Evolutionary conservation across 1,139 yeast genomes (phyloP).

Genomic region (Candida sp.): DNA sequence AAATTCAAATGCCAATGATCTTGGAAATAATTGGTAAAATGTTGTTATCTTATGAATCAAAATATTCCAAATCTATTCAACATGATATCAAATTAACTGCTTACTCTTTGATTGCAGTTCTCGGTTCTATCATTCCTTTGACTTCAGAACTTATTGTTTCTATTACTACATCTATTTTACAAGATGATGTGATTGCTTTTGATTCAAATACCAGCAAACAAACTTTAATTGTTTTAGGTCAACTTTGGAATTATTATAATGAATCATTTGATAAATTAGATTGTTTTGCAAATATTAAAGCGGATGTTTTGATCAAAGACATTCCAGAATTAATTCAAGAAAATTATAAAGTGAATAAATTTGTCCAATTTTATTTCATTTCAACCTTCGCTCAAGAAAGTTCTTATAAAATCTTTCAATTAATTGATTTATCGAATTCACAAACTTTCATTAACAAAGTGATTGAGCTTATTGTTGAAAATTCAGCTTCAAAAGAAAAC

Average conservation of each 20-base stretch:
- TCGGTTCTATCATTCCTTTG: conserved; percentile 70
- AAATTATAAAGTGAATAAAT: conserved; percentile 27
- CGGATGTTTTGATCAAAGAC: conserved; percentile 4
- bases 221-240: conserved; percentile 40
- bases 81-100: conserved; percentile 79
- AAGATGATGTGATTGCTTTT: conserved; percentile 17
- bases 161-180: conserved; percentile 61
- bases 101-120: conserved; percentile 75
- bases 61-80: conserved; percentile 29
- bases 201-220: conserved; percentile 20
- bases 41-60: conserved; percentile 27
- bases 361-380: conserved; percentile 26
- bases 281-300: conserved; percentile 15
- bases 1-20: conserved; percentile 45
- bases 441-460: conserved; percentile 19
- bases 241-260: conserved; percentile 34
- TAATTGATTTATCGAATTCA: conserved; percentile 15
- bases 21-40: conserved; percentile 56
- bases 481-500: conserved; percentile 18
- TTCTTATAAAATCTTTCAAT: conserved; percentile 18
- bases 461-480: conserved; percentile 20
- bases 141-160: conserved; percentile 62
- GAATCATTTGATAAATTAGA: conserved; percentile 11
- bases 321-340: conserved; percentile 17
- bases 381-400: conserved; percentile 15